A percentile compares a stretch with the other conserved stretches of the same genome.
These are phyloP conservation scores for Colletotrichum spinosum DNA, from an alignment of 2,329 filamentous ascomycete species.

Conservation along the genomic window DNA sequence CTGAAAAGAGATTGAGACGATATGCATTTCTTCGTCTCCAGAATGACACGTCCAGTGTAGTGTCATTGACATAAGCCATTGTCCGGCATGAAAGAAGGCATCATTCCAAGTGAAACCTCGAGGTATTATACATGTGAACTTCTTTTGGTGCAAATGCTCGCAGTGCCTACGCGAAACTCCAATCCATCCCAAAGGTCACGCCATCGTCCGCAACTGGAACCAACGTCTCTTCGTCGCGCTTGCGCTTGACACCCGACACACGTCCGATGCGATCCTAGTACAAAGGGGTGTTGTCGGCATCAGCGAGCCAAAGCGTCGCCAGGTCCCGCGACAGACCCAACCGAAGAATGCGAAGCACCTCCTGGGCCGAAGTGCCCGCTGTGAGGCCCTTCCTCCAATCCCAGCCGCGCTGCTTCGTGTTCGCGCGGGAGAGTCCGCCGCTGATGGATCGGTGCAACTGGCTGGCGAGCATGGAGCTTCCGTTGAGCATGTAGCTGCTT, in stretches of 20 bases:
- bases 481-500: constrained; percentile 76
- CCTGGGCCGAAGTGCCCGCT: constrained; percentile 70
- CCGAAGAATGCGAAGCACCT: constrained; percentile 79
- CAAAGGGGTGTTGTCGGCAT: constrained; percentile 67
- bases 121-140: constrained; percentile 28
- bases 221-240: constrained; percentile 5
- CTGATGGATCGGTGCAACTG: constrained; percentile 70
- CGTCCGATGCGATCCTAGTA: constrained; percentile 45
- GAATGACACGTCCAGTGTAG: constrained; percentile 1
- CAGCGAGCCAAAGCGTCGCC: constrained; percentile 75
- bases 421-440: constrained; percentile 44
- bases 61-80: constrained; percentile 17
- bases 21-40: not conserved
- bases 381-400: constrained; percentile 85
- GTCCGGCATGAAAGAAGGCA: constrained; percentile 3
- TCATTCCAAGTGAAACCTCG: constrained; percentile 4
- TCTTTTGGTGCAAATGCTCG: constrained; percentile 16
- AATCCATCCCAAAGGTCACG: not conserved
- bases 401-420: constrained; percentile 70
- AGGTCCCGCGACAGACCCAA: constrained; percentile 81
- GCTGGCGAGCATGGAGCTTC: constrained; percentile 77
- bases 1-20: not conserved
- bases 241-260: constrained; percentile 33
- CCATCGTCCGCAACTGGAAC: constrained; percentile 1
- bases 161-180: constrained; percentile 21